phyloP scores from a whole-genome alignment of 2,329 filamentous ascomycete genomes.

The Paecilomyces sp. region DNA sequence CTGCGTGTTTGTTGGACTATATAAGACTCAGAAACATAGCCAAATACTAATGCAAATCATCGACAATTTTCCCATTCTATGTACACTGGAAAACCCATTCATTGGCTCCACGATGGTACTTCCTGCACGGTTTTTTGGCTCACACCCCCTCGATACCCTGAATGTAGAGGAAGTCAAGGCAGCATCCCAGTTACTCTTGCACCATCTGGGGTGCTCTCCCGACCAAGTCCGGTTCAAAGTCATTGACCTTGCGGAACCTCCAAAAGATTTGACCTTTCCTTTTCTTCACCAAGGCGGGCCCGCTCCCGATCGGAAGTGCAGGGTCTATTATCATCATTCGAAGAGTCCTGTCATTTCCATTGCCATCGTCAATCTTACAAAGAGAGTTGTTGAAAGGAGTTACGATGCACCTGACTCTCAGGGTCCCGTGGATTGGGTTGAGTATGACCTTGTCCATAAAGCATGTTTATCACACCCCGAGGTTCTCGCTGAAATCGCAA shows the following conservation, averaged over 20 bases:
- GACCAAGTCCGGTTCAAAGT: not conserved
- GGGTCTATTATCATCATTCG: not conserved
- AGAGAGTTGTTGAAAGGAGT: not conserved
- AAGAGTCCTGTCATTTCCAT: not conserved
- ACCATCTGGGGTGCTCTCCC: no score
- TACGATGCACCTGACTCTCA: constrained; percentile 17
- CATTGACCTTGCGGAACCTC: not conserved
- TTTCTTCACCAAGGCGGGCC: not conserved
- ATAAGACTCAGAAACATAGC: no score
- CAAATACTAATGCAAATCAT: no score
- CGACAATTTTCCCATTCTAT: no score
- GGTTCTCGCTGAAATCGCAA: constrained; percentile 53
- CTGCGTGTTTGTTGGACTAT: no score
- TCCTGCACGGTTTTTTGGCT: no score
- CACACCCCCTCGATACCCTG: no score
- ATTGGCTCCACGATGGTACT: no score
- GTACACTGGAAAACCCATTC: no score
- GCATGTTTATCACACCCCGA: constrained; percentile 47
- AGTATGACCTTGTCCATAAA: constrained; percentile 53
- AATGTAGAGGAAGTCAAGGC: no score
- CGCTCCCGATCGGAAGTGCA: not conserved
- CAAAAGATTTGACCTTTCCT: not conserved
- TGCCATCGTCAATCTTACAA: not conserved
- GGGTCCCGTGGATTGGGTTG: constrained; percentile 52
- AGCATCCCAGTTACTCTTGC: no score